A percentile compares a stretch with the other conserved stretches of the same genome.
These are phyloP conservation scores for Amanita rubescens DNA, from an alignment of 768 basidiomycete species.

Conservation along the genomic window DNA sequence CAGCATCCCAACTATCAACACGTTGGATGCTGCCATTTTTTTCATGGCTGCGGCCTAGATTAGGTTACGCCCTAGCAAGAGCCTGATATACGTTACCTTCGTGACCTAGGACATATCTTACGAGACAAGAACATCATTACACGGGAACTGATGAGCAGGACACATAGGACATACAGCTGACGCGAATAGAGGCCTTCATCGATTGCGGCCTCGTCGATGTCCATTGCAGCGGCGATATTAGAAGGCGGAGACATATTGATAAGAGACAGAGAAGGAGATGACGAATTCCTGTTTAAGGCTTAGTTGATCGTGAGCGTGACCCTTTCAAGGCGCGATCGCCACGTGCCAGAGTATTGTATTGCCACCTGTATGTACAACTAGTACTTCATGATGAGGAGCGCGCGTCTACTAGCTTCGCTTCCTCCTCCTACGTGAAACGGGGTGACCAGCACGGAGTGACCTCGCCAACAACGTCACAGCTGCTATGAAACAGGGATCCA, in stretches of 20 bases:
- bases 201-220: slow-evolving; percentile 80
- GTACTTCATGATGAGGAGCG: neutral
- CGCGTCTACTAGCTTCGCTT: too few species aligned
- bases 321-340: slow-evolving; percentile 8
- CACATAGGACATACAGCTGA: slow-evolving; percentile 61
- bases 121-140: slow-evolving; percentile 3
- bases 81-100: slow-evolving; percentile 53
- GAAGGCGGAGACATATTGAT: slow-evolving; percentile 30
- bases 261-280: slow-evolving; percentile 8
- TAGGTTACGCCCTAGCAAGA: neutral
- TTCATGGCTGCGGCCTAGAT: slow-evolving; percentile 79
- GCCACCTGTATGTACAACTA: neutral
- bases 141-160: slow-evolving; percentile 12
- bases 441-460: neutral
- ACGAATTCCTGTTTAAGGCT: slow-evolving; percentile 10
- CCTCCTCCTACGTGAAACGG: neutral
- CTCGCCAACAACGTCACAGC: neutral
- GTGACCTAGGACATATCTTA: slow-evolving; percentile 90
- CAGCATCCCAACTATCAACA: slow-evolving; percentile 85
- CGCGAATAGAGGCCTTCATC: slow-evolving; percentile 93
- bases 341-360: slow-evolving; percentile 2
- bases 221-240: slow-evolving; percentile 52
- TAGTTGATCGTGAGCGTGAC: slow-evolving; percentile 7
- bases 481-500: neutral
- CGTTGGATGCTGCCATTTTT: slow-evolving; percentile 94